Evolutionary conservation across 2,329 filamentous ascomycete genomes (phyloP), one percentile per base, ranked within the genome.

Genomic region (Talaromyces amestolkiae): DNA sequence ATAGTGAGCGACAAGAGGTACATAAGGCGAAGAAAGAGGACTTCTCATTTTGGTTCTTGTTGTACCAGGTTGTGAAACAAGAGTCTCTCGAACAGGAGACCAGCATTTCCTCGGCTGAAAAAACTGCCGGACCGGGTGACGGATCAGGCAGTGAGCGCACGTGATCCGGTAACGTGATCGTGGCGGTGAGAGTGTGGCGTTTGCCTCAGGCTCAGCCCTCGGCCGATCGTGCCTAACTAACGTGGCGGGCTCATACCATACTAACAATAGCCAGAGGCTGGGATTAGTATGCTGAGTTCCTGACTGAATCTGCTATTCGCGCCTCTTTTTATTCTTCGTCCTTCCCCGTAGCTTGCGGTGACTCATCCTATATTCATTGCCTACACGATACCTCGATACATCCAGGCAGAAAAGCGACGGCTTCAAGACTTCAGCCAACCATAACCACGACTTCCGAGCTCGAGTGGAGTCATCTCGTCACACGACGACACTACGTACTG

Each of bases 171-270:
- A 56, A 65, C 63, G 63, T 65, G 63, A 65, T 58, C 33, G 22
- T 24, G 49, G 51, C 54, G 58, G 37, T 37, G 31, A 37, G 41
- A 47, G 22, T 61, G 64, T 65, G 64, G 64, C 64, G 56, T 33
- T 56, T 43, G 31, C 58, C 22, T 58, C 47, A 53, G 39, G 58
- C 58, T 61, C 54, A 58, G 58, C 58, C 49, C 51, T 58, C 37
- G 58, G 37, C 31, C 47, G 63, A 56, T 65, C 64, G 64, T 65
- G 64, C 64, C 64, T 65, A 65, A 65, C 37, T 65, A 65, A 65
- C 37, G n/a, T 33, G 41, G 24, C 58, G 33, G 24, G 31, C 31
- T 17, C 17, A 56, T 56, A 37, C 51, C 51, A 54, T 33, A 35
- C 27, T 54, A 54, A 35, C 51, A 19, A 54, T 33, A 35, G 51